Percentiles rank a stretch among this genome's conserved stretches.
phyloP scores from a whole-genome alignment of 305 asterid genomes.

The Solanum hybrid region DNA sequence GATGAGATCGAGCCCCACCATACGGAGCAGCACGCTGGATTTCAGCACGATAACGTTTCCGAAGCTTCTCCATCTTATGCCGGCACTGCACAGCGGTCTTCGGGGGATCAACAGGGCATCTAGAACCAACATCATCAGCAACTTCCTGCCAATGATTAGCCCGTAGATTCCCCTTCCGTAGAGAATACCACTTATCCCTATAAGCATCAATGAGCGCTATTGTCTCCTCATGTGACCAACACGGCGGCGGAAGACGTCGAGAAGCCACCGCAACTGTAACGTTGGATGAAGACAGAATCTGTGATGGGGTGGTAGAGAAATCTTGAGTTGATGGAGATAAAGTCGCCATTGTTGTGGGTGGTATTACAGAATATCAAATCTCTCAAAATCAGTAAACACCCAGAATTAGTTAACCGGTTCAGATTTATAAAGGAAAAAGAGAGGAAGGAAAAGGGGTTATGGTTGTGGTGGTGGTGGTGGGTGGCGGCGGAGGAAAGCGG shows the following conservation, averaged over 20 bases:
- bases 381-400: not conserved
- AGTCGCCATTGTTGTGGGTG: conserved; percentile 36
- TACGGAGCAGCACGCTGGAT: conserved; percentile 73
- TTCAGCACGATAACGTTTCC: conserved; percentile 84
- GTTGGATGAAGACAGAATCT: conserved; percentile 29
- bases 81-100: conserved; percentile 95
- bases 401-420: conserved; percentile 5
- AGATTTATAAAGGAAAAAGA: not conserved
- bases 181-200: conserved; percentile 78
- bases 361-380: not conserved
- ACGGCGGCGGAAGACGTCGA: conserved; percentile 91
- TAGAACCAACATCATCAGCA: conserved; percentile 59
- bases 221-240: conserved; percentile 95
- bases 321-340: conserved; percentile 30
- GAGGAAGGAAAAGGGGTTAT: conserved; percentile 15
- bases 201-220: conserved; percentile 68
- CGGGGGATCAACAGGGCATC: conserved; percentile 40
- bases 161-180: conserved; percentile 80
- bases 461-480: not conserved
- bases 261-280: conserved; percentile 41
- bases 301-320: conserved; percentile 7
- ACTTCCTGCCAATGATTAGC: conserved; percentile 95
- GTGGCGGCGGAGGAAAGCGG: conserved; percentile 18
- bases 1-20: conserved; percentile 40
- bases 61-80: conserved; percentile 97